Conservation (phyloP, 192 early-diverging fungal species). For the Coemansia javaensis region DNA sequence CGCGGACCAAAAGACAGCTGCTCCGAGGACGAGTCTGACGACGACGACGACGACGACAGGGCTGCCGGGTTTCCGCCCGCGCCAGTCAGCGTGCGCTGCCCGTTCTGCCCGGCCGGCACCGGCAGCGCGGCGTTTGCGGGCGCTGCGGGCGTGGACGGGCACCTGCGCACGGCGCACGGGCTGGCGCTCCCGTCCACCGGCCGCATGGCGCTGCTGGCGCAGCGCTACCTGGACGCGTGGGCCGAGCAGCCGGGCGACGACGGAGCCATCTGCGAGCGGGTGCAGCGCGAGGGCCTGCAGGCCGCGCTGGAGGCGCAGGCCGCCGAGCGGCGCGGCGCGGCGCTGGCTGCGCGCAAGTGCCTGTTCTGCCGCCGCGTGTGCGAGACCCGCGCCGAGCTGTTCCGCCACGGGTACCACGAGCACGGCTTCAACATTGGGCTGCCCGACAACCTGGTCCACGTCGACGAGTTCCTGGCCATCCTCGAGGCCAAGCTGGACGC, state of each 20-base stretch:
- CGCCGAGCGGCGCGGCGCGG: constrained; percentile 62
- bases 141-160: constrained; percentile 60
- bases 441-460: constrained; percentile 83
- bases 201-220: constrained; percentile 73
- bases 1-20: no score
- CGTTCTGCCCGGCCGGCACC: constrained; percentile 54
- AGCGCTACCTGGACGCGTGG: constrained; percentile 73
- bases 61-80: constrained; percentile 42
- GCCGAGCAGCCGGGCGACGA: constrained; percentile 58
- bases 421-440: constrained; percentile 94
- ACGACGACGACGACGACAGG: constrained; percentile 43
- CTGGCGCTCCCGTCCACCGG: constrained; percentile 65
- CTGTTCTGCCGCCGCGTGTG: constrained; percentile 87
- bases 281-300: constrained; percentile 66
- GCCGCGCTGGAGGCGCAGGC: constrained; percentile 72
- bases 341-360: constrained; percentile 70
- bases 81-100: constrained; percentile 61
- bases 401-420: constrained; percentile 84
- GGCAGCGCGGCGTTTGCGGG: constrained; percentile 46
- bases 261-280: constrained; percentile 63
- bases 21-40: constrained; percentile 15
- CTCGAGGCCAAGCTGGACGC: constrained; percentile 66
- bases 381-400: constrained; percentile 64
- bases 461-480: constrained; percentile 74
- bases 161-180: constrained; percentile 62